Conservation (phyloP, 768 basidiomycete genomes). For the Strobilomyces echinocephalus region DNA sequence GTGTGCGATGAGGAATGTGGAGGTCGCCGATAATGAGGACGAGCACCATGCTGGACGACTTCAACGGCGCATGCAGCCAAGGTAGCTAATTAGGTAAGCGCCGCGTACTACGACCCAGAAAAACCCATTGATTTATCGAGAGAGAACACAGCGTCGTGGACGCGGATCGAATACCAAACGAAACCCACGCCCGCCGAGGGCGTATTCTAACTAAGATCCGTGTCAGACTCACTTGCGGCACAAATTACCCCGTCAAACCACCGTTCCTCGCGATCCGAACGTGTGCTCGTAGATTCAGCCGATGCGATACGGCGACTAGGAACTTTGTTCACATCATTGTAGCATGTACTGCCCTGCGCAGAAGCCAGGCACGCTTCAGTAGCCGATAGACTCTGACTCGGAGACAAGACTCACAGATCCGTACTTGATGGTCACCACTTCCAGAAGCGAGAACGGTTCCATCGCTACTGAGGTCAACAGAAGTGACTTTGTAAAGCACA, state of each 20-base stretch:
- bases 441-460: conserved; percentile 33
- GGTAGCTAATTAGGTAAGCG: conserved; percentile 25
- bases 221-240: conserved; percentile 3
- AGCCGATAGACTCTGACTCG: conserved; percentile 10
- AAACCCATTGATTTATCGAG: not conserved
- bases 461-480: conserved; percentile 34
- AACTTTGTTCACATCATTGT: conserved; percentile 17
- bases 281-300: not conserved
- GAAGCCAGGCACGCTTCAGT: conserved; percentile 11
- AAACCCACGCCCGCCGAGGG: not conserved
- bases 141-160: not conserved
- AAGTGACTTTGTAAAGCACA: conserved; percentile 26
- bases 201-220: not conserved
- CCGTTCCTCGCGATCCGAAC: conserved; percentile 9
- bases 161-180: not conserved
- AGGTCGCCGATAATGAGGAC: conserved; percentile 97
- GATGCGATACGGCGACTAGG: not conserved
- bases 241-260: conserved; percentile 2
- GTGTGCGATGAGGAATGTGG: conserved; percentile 86
- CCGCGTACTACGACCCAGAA: not conserved
- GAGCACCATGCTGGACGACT: conserved; percentile 50
- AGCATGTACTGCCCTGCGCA: conserved; percentile 25
- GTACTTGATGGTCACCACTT: conserved; percentile 34
- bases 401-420: conserved; percentile 31
- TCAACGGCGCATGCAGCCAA: not conserved